phyloP scores from a whole-genome alignment of 768 basidiomycete species.

The Serendipita sp. region DNA sequence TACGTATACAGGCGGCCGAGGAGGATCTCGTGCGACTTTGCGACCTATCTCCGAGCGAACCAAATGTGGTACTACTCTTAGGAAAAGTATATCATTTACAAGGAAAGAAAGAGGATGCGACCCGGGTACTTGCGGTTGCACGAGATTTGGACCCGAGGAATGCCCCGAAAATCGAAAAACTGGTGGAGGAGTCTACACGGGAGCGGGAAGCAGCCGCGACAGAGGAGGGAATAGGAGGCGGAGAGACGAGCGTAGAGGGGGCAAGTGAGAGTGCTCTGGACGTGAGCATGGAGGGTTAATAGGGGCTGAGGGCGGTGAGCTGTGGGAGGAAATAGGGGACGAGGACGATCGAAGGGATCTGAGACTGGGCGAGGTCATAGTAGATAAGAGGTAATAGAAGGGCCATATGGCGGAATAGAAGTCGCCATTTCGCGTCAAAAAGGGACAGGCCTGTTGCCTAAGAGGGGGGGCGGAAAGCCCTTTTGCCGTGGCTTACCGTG shows the following conservation, averaged over 20 bases:
- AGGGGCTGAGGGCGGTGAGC: neutral
- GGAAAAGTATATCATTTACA: slow-evolving; percentile 78
- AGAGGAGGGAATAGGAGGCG: neutral
- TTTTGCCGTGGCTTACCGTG: too few relatives aligned
- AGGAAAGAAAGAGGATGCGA: slow-evolving; percentile 63
- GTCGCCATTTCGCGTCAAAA: slow-evolving; percentile 2
- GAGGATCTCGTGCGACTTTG: slow-evolving; percentile 65
- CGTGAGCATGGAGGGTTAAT: neutral
- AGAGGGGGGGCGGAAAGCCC: neutral
- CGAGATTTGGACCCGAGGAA: slow-evolving; percentile 91
- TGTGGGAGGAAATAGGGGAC: neutral
- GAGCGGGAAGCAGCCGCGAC: neutral
- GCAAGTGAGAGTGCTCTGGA: slow-evolving; percentile 27
- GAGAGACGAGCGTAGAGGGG: slow-evolving; percentile 43
- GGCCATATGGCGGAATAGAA: neutral
- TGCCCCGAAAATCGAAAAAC: slow-evolving; percentile 36
- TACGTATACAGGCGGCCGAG: slow-evolving; percentile 48
- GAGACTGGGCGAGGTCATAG: neutral
- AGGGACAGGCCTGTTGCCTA: neutral
- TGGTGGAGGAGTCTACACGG: slow-evolving; percentile 13
- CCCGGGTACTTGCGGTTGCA: slow-evolving; percentile 73
- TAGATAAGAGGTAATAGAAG: neutral
- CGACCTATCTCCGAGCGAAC: slow-evolving; percentile 79
- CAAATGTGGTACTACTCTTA: slow-evolving; percentile 91
- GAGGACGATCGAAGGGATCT: neutral